Conservation (phyloP, 352 stramenopile genomes). For the Aphanomyces cochlioides region DNA sequence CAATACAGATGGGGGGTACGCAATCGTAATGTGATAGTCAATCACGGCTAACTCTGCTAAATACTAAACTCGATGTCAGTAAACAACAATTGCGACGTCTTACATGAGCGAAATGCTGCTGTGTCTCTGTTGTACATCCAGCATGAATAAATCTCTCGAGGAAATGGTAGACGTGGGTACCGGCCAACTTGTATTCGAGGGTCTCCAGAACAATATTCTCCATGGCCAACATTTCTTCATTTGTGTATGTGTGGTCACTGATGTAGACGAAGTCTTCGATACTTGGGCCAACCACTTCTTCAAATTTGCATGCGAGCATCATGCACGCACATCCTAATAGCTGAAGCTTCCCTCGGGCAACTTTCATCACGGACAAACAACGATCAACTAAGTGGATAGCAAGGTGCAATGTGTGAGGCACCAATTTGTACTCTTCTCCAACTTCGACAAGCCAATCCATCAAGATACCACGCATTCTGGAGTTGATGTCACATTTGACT, state of each 20-base stretch:
- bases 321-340: constrained; percentile 94
- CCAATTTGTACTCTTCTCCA: constrained; percentile 78
- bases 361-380: constrained; percentile 73
- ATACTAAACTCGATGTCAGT: constrained; percentile 1
- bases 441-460: constrained; percentile 98
- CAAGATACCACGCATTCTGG: constrained; percentile 99
- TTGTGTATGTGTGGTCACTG: constrained; percentile 93
- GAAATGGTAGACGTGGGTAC: constrained; percentile 74
- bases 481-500: constrained; percentile 96
- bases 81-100: neutral
- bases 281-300: constrained; percentile 94
- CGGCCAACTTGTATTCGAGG: constrained; percentile 70
- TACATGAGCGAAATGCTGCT: constrained; percentile 36
- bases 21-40: constrained; percentile 20
- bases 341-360: constrained; percentile 91
- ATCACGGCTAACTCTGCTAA: constrained; percentile 20
- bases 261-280: constrained; percentile 97
- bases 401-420: constrained; percentile 80
- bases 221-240: constrained; percentile 82
- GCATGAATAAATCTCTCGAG: constrained; percentile 57
- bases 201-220: constrained; percentile 68
- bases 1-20: constrained; percentile 62
- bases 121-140: constrained; percentile 51
- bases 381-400: constrained; percentile 79
- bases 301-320: constrained; percentile 96